Evolutionary conservation across 768 basidiomycete genomes (phyloP).

Genomic region (Leccinum olivaceopallidum): DNA sequence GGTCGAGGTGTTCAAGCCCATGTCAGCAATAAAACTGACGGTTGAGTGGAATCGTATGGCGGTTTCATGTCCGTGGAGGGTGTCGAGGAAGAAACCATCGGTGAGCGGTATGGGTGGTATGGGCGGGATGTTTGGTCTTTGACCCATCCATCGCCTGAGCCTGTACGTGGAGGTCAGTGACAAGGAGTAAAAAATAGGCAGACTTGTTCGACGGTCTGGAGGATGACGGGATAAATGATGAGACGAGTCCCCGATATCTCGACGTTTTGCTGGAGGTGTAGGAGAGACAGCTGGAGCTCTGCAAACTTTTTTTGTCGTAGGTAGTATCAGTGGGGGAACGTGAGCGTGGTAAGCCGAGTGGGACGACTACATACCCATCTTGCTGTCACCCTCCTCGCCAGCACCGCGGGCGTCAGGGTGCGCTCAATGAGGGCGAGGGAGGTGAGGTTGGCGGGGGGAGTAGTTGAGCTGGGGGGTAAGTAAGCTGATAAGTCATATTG

Average conservation of each 20-base stretch:
- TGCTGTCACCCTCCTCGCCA: slow-evolving; percentile 75
- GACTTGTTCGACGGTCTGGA: slow-evolving; percentile 78
- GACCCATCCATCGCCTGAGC: slow-evolving; percentile 47
- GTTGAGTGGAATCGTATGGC: too few relatives aligned
- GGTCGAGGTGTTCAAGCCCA: too few relatives aligned
- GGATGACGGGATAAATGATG: slow-evolving; percentile 86
- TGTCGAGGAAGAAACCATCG: slow-evolving; percentile 91
- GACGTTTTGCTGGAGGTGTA: slow-evolving; percentile 97
- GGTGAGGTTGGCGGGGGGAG: too few relatives aligned
- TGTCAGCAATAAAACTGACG: too few relatives aligned
- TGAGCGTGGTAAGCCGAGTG: background rate
- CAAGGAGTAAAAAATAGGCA: slow-evolving; percentile 11
- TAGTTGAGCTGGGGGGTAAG: too few relatives aligned
- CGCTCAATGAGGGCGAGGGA: too few relatives aligned
- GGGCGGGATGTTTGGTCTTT: slow-evolving; percentile 71
- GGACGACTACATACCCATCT: slow-evolving; percentile 61
- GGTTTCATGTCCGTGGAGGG: slow-evolving; percentile 75
- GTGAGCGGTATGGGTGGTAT: slow-evolving; percentile 65
- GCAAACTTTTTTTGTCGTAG: slow-evolving; percentile 84
- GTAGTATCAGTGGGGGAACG: background rate
- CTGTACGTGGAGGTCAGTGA: slow-evolving; percentile 17
- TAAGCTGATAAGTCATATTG: too few relatives aligned
- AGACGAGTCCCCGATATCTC: slow-evolving; percentile 95
- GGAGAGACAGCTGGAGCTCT: slow-evolving; percentile 91
- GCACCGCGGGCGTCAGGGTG: slow-evolving; percentile 46